A percentile compares a stretch with the other conserved stretches of the same genome.
phyloP scores from a whole-genome alignment of 208 protist genomes.

The Acanthamoeba royreba region DNA sequence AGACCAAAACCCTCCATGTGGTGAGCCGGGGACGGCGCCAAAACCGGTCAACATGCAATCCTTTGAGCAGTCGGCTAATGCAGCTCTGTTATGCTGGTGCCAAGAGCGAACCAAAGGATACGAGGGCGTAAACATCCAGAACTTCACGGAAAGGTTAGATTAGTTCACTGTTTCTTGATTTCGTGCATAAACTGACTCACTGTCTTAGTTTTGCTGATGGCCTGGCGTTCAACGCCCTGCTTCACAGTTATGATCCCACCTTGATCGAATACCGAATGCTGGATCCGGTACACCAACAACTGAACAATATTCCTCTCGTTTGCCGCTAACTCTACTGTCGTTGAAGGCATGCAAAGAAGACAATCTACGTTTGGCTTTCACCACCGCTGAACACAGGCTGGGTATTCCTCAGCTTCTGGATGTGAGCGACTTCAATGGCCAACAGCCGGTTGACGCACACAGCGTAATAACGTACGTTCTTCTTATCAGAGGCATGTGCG shows the following conservation, averaged over 20 bases:
- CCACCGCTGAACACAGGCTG: constrained; percentile 73
- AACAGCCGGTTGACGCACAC: background rate
- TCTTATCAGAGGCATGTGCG: background rate
- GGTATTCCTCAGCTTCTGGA: constrained; percentile 79
- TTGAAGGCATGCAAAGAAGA: constrained; percentile 41
- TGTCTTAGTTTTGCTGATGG: background rate
- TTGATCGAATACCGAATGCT: background rate
- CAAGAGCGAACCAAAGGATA: constrained; percentile 9
- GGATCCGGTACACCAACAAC: background rate
- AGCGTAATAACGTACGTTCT: background rate
- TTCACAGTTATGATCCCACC: background rate
- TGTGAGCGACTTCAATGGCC: constrained; percentile 47
- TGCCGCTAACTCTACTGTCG: background rate
- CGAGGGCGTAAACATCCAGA: constrained; percentile 19
- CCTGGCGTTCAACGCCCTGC: background rate
- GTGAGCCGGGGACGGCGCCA: background rate
- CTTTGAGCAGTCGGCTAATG: background rate
- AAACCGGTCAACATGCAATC: background rate
- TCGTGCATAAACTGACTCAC: background rate
- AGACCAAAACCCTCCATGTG: background rate
- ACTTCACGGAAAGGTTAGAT: constrained; percentile 18
- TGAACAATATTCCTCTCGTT: background rate
- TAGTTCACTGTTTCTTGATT: background rate
- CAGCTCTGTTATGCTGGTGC: constrained; percentile 20
- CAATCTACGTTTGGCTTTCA: constrained; percentile 78